phyloP scores from a whole-genome alignment of 2,329 filamentous ascomycete genomes.

The Magnaporthiopsis poae region DNA sequence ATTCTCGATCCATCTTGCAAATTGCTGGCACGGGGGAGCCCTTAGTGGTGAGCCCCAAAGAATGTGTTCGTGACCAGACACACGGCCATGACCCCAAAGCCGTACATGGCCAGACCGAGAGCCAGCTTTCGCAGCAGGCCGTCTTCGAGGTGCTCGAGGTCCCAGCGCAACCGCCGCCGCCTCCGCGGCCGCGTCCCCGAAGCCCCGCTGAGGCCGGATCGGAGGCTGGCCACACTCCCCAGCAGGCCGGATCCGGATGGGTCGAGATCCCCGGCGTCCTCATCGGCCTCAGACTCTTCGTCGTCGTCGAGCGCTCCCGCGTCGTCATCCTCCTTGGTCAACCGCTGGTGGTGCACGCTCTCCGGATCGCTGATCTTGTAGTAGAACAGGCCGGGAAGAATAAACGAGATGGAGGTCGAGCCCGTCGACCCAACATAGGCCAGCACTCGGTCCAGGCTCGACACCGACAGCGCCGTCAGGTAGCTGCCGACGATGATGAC shows the following conservation, averaged over 20 bases:
- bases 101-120: slow-evolving; percentile 71
- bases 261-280: slow-evolving; percentile 36
- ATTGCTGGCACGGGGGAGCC: too few species aligned
- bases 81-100: slow-evolving; percentile 76
- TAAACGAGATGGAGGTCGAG: slow-evolving; percentile 92
- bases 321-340: slow-evolving; percentile 86
- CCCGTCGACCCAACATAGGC: slow-evolving; percentile 94
- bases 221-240: slow-evolving; percentile 36
- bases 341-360: slow-evolving; percentile 71
- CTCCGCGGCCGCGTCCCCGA: slow-evolving; percentile 30
- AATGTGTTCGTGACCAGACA: slow-evolving; percentile 81
- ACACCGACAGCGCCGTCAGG: slow-evolving; percentile 80
- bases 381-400: slow-evolving; percentile 90
- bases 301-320: slow-evolving; percentile 31
- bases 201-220: slow-evolving; percentile 26
- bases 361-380: slow-evolving; percentile 95
- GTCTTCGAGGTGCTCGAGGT: slow-evolving; percentile 54
- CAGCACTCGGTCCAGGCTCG: slow-evolving; percentile 77
- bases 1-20: too few species aligned
- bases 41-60: slow-evolving; percentile 33
- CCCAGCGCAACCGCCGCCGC: slow-evolving; percentile 50
- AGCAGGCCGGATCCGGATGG: slow-evolving; percentile 25
- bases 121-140: slow-evolving; percentile 60
- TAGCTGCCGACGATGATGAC: slow-evolving; percentile 77
- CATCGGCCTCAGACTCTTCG: slow-evolving; percentile 27